A percentile compares a stretch with the other conserved stretches of the same genome.
phyloP scores from a whole-genome alignment of 805 yeast genomes.

The Myxozyma neglecta region DNA sequence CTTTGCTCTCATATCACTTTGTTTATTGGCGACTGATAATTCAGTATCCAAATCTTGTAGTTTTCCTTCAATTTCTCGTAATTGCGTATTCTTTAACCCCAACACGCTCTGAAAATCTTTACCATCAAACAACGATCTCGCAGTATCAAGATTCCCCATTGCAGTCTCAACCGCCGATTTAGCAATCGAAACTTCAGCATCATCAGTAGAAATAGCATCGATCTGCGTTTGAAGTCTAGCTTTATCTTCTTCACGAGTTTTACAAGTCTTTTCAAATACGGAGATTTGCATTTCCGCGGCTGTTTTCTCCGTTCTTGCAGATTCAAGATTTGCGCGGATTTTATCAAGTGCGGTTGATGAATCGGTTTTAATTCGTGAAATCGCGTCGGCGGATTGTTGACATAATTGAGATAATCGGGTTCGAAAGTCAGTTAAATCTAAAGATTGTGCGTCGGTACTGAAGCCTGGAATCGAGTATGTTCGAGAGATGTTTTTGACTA shows the following conservation, averaged over 20 bases:
- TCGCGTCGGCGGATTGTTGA: conserved; percentile 13
- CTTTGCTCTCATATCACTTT: conserved; percentile 60
- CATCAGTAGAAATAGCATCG: conserved; percentile 45
- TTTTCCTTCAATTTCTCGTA: conserved; percentile 32
- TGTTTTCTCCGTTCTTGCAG: conserved; percentile 34
- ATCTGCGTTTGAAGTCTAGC: conserved; percentile 45
- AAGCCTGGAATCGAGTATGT: conserved; percentile 20
- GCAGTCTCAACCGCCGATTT: conserved; percentile 43
- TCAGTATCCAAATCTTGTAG: conserved; percentile 56
- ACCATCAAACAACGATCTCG: conserved; percentile 18
- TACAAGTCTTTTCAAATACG: conserved; percentile 8
- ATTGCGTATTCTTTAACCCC: background rate
- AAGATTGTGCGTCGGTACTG: background rate
- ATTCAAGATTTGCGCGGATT: conserved; percentile 33
- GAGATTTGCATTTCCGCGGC: conserved; percentile 32
- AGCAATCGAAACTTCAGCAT: conserved; percentile 47
- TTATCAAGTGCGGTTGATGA: conserved; percentile 39
- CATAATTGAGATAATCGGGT: conserved; percentile 6
- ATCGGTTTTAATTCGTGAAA: conserved; percentile 20
- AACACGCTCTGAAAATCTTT: conserved; percentile 5
- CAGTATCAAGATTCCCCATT: conserved; percentile 42
- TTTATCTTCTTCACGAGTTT: conserved; percentile 40
- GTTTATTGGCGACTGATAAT: conserved; percentile 54
- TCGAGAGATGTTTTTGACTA: conserved; percentile 14
- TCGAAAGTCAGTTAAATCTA: conserved; percentile 15